These are phyloP conservation scores for Arxiozyma slooffiae DNA, from an alignment of 1,139 yeast species.

Conservation along the genomic window DNA sequence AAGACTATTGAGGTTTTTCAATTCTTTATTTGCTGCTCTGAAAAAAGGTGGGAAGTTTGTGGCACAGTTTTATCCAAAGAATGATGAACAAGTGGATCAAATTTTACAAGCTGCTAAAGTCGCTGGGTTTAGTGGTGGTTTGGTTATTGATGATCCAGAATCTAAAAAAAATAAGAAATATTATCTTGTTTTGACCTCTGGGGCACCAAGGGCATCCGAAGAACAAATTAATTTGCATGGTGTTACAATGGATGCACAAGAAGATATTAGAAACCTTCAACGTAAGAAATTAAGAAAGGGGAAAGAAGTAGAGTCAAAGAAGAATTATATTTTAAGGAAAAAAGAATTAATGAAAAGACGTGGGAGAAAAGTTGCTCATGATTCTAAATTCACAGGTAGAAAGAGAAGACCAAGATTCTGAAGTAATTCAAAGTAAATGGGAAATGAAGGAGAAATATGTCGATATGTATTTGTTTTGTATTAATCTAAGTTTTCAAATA, in stretches of 20 bases:
- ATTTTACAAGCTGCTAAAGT: conserved; percentile 80
- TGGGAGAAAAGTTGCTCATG: conserved; percentile 81
- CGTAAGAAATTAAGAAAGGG: conserved; percentile 39
- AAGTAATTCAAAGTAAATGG: neutral
- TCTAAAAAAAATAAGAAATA: conserved; percentile 84
- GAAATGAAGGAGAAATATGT: too few species aligned
- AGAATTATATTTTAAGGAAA: conserved; percentile 80
- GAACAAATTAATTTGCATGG: conserved; percentile 52
- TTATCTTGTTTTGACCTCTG: conserved; percentile 84
- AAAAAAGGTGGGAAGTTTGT: conserved; percentile 94
- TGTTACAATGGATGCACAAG: conserved; percentile 62
- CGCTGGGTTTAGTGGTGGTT: conserved; percentile 94
- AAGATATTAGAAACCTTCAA: conserved; percentile 33
- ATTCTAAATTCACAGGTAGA: conserved; percentile 88
- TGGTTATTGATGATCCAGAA: conserved; percentile 88
- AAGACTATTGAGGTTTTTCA: conserved; percentile 73
- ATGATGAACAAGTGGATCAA: conserved; percentile 71
- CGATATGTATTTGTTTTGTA: too few species aligned
- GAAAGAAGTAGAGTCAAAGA: conserved; percentile 60
- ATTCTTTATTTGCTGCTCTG: conserved; percentile 74
- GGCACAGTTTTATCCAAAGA: conserved; percentile 92
- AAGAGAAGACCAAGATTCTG: conserved; percentile 80
- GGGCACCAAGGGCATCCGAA: conserved; percentile 39
- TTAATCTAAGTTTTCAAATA: neutral
- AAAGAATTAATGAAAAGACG: conserved; percentile 87